Evolutionary conservation across 164 flowering plant species (phyloP).

Genomic region (Macadamia integrifolia): DNA sequence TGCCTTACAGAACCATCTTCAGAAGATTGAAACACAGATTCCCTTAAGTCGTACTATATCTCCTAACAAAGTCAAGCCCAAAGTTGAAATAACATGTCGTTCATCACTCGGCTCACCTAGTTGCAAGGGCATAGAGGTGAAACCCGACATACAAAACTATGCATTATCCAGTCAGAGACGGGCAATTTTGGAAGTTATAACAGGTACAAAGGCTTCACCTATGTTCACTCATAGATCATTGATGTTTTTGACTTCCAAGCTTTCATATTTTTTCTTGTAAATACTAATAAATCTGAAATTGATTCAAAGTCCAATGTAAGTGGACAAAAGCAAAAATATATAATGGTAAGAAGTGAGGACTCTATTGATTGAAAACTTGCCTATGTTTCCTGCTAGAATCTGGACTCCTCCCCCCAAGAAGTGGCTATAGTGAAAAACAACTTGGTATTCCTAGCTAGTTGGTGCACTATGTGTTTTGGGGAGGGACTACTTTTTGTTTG

Average conservation of each 20-base stretch:
- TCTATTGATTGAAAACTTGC: too few relatives aligned
- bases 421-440: too few relatives aligned
- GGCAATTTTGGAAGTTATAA: conserved; percentile 60
- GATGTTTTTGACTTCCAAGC: background rate
- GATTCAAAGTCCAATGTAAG: background rate
- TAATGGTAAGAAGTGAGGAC: too few relatives aligned
- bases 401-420: too few relatives aligned
- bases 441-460: too few relatives aligned
- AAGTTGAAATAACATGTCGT: conserved; percentile 11
- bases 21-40: conserved; percentile 46
- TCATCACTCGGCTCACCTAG: conserved; percentile 24
- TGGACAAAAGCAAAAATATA: background rate
- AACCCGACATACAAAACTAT: conserved; percentile 19
- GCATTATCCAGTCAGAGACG: conserved; percentile 30
- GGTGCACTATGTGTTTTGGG: too few relatives aligned
- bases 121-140: conserved; percentile 13
- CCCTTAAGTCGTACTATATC: conserved; percentile 20
- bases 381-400: too few relatives aligned
- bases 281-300: background rate
- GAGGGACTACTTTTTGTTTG: too few relatives aligned
- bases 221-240: background rate
- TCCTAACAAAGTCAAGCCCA: conserved; percentile 20
- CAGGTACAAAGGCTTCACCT: conserved; percentile 43
- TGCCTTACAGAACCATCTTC: conserved; percentile 55
- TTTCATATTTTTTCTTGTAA: background rate